Percentiles rank a stretch among this genome's conserved stretches.
Conservation (phyloP, 2,329 filamentous ascomycete species). For the Fusarium avenaceum region DNA sequence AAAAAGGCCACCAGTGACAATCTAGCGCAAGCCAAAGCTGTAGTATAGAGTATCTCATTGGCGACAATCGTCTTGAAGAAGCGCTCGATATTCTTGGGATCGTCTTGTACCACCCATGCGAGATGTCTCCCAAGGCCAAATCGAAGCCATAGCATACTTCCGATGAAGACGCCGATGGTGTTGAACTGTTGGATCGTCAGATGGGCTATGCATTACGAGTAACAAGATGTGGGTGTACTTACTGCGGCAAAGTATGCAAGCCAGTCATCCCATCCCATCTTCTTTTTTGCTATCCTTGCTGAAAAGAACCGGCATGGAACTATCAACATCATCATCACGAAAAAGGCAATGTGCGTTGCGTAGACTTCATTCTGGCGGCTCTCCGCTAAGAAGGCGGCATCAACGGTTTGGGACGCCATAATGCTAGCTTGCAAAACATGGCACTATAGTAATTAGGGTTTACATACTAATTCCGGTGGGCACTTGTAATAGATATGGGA, state of each 20-base stretch:
- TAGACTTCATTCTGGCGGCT: constrained; percentile 5
- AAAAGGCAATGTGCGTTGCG: constrained; percentile 1
- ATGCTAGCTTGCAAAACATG: not conserved
- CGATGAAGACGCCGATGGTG: not conserved
- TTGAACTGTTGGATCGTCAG: constrained; percentile 1
- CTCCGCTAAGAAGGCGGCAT: not conserved
- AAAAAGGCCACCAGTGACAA: constrained; percentile 2
- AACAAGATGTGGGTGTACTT: not conserved
- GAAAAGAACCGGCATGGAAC: constrained; percentile 1
- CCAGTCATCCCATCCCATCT: not conserved
- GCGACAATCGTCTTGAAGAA: constrained; percentile 10
- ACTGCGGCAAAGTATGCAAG: constrained; percentile 12
- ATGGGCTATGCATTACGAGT: too few relatives aligned
- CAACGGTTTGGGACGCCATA: not conserved
- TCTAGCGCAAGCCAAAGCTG: not conserved
- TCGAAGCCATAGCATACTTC: constrained; percentile 6
- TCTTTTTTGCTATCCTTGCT: not conserved
- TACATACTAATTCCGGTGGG: too few relatives aligned
- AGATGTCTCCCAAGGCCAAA: not conserved
- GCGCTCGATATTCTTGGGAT: constrained; percentile 1
- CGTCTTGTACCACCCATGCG: not conserved
- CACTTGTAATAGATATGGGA: not conserved
- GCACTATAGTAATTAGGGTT: rapidly evolving
- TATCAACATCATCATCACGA: not conserved
- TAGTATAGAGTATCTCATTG: constrained; percentile 9